Evolutionary conservation across 2,329 filamentous ascomycete genomes (phyloP), one percentile per base, ranked within the genome.

Genomic region (Balansia obtecta): DNA sequence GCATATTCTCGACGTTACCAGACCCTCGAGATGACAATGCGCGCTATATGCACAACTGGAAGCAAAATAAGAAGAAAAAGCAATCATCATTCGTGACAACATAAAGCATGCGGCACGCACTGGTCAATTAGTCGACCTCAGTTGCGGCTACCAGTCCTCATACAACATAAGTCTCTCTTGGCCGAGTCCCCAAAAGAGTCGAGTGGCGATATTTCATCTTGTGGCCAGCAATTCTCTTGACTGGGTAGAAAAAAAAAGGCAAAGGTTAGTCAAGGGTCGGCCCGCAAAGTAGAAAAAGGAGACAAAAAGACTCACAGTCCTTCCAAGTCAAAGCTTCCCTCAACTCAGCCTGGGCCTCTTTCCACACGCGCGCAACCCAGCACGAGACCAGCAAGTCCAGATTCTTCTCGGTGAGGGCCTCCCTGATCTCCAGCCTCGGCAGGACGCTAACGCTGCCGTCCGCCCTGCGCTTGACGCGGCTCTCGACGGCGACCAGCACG

Each of bases 311-410:
- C 50, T 46, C 50, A 62, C 62, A 57, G 7, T 58, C 56, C 4
- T 57, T 49, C 61, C 61, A 62, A 4, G 51, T 55, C 44, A 59
- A 45, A 1, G 57, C 51, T 12, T 59, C 55, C n/a, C 55, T 56
- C 15, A 55, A 42, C n/a, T 61, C 56, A 3, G 53, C 54, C 39
- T 54, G 50, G 0, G 59, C 56, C 44, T 62, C 57, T 11, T 55
- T 59, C 61, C 60, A 64, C 3, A 63, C 20, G 4, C 61, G 52
- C 2, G 60, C 60, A 46, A 58, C 58, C 62, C 62, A 64, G 9
- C 60, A 60, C 0, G 60, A 50, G 0, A 64, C 60, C 12, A 64
- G 39, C 1, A 64, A 47, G 53, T 64, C 62, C 37, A 63, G 51
- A 9, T 57, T 33, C 44, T 58, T 64, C n/a, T 60, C 59, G 1